Conservation (phyloP, 176 grass and related monocot species). For the Aegilops speltoides region DNA sequence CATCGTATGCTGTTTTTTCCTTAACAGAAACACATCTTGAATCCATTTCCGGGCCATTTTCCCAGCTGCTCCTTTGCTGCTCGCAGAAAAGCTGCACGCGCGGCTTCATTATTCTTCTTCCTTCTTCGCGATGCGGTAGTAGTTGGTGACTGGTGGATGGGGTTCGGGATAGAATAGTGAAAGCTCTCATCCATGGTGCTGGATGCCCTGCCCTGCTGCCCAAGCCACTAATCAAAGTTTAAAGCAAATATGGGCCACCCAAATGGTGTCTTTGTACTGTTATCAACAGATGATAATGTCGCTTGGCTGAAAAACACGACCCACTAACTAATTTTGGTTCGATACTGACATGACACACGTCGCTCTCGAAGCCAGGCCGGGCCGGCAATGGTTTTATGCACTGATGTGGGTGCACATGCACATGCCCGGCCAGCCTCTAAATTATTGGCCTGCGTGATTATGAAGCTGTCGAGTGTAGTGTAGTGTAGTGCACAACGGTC, state of each 20-base stretch:
- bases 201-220: neutral
- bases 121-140: neutral
- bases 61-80: neutral
- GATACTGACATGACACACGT: neutral
- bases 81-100: neutral
- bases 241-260: neutral
- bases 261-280: neutral
- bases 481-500: neutral
- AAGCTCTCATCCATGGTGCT: neutral
- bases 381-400: neutral
- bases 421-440: slow-evolving; percentile 9
- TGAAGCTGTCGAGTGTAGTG: neutral
- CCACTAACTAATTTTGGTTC: neutral
- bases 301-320: too few species aligned
- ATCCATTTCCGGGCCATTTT: neutral
- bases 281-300: neutral
- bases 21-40: neutral
- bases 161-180: neutral
- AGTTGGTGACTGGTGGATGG: neutral
- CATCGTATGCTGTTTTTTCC: neutral
- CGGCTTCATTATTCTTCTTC: neutral
- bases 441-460: slow-evolving; percentile 5
- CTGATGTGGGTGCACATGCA: slow-evolving; percentile 29
- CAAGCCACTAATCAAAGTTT: neutral
- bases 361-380: neutral